Conservation (phyloP, 1,284 basidiomycete genomes). For the Ustilago esculenta region DNA sequence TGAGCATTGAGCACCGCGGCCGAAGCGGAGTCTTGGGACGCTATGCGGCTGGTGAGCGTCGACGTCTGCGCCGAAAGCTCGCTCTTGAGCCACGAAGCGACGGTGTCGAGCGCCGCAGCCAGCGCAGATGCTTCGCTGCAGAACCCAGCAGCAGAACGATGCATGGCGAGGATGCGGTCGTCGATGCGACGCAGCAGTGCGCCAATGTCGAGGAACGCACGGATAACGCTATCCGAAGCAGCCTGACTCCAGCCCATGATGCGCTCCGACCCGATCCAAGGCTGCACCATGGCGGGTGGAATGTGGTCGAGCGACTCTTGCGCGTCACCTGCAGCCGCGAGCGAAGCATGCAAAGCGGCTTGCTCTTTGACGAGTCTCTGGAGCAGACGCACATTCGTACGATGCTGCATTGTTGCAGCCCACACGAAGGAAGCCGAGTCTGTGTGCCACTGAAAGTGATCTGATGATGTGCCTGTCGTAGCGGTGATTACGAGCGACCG, state of each 20-base stretch:
- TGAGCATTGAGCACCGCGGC: constrained; percentile 37
- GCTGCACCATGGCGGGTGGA: constrained; percentile 11
- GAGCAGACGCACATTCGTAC: constrained; percentile 10
- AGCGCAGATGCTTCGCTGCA: constrained; percentile 46
- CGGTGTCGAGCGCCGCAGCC: constrained; percentile 33
- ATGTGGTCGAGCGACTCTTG: background rate
- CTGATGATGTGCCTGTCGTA: constrained; percentile 35
- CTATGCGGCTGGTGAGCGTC: background rate
- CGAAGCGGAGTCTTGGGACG: background rate
- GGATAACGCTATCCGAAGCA: constrained; percentile 36
- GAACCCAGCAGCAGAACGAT: constrained; percentile 6
- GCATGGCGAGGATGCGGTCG: constrained; percentile 25
- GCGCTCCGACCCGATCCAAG: constrained; percentile 42
- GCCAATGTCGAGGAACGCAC: constrained; percentile 36
- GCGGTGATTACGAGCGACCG: constrained; percentile 37
- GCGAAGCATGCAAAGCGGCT: constrained; percentile 13
- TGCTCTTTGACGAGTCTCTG: constrained; percentile 31
- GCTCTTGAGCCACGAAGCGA: constrained; percentile 44
- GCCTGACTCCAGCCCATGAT: constrained; percentile 36
- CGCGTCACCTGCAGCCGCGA: constrained; percentile 15
- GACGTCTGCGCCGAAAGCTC: constrained; percentile 28
- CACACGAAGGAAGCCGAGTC: constrained; percentile 35
- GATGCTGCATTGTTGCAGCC: constrained; percentile 29
- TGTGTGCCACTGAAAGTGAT: constrained; percentile 48
- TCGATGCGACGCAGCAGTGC: constrained; percentile 45